phyloP scores from a whole-genome alignment of 305 asterid genomes.

The Fraxinus platypoda region DNA sequence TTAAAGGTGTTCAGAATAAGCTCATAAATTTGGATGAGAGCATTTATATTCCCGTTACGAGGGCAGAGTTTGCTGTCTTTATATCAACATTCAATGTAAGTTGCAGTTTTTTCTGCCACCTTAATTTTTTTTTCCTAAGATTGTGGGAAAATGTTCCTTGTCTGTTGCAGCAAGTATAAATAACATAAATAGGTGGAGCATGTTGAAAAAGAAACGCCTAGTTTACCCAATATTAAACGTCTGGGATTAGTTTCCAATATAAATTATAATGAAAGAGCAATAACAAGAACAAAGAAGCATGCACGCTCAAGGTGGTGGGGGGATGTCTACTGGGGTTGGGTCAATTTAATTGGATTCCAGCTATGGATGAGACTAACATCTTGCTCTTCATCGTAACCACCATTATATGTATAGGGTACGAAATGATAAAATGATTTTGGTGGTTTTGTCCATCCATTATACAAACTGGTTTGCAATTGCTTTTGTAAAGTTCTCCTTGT shows the following conservation, averaged over 20 bases:
- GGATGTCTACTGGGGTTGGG: not conserved
- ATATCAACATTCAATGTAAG: slow-evolving; percentile 78
- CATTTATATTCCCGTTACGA: slow-evolving; percentile 79
- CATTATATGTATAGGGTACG: not conserved
- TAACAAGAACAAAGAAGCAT: not conserved
- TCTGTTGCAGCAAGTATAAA: not conserved
- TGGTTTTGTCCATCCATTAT: not conserved
- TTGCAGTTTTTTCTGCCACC: slow-evolving; percentile 17
- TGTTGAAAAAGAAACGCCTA: not conserved
- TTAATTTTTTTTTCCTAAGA: not conserved
- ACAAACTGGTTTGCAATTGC: not conserved
- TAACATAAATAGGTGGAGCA: not conserved
- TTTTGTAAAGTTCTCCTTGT: not conserved
- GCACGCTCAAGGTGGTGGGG: not conserved
- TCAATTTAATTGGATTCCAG: not conserved
- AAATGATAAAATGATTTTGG: not conserved
- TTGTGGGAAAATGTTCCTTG: not conserved
- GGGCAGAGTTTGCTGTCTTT: slow-evolving; percentile 84
- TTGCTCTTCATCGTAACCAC: not conserved
- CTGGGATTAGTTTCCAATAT: not conserved
- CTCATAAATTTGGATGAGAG: slow-evolving; percentile 73
- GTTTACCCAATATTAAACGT: not conserved
- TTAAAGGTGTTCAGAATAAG: slow-evolving; percentile 91
- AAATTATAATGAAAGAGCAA: not conserved
- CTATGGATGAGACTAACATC: not conserved